Evolutionary conservation across 345 rosid species (phyloP).

Genomic region (Camelina laxa): DNA sequence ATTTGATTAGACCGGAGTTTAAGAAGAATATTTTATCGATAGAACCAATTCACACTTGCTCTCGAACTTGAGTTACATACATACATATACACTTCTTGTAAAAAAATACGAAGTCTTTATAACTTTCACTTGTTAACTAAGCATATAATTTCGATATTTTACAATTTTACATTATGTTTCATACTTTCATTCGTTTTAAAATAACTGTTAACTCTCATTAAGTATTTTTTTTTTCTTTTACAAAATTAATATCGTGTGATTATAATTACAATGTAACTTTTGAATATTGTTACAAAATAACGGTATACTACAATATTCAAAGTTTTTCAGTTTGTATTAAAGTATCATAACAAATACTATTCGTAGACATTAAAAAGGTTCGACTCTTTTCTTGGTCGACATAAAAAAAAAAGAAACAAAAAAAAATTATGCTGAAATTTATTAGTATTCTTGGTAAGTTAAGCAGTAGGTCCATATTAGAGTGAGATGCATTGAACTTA

Average conservation of each 20-base stretch:
- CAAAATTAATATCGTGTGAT: neutral
- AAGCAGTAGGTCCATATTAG: conserved; percentile 21
- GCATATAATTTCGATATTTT: neutral
- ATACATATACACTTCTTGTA: neutral
- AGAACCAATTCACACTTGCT: neutral
- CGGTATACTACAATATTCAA: neutral
- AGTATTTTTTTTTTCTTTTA: neutral
- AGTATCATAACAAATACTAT: neutral
- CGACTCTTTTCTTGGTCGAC: neutral
- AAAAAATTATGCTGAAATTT: no score
- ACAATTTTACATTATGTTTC: no score
- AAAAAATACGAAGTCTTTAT: neutral
- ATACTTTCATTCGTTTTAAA: neutral
- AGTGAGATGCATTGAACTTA: conserved; percentile 39
- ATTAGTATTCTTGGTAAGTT: conserved; percentile 8
- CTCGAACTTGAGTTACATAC: neutral
- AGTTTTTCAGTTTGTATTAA: neutral
- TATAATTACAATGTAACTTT: neutral
- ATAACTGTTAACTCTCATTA: no score
- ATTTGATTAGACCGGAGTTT: neutral
- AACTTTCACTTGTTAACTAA: conserved; percentile 6
- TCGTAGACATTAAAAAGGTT: neutral
- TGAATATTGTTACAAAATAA: no score
- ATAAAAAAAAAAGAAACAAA: no score
- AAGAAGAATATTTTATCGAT: neutral